phyloP scores from a whole-genome alignment of 2,329 filamentous ascomycete genomes.

The Pseudopyrenochaeta lycopersici region DNA sequence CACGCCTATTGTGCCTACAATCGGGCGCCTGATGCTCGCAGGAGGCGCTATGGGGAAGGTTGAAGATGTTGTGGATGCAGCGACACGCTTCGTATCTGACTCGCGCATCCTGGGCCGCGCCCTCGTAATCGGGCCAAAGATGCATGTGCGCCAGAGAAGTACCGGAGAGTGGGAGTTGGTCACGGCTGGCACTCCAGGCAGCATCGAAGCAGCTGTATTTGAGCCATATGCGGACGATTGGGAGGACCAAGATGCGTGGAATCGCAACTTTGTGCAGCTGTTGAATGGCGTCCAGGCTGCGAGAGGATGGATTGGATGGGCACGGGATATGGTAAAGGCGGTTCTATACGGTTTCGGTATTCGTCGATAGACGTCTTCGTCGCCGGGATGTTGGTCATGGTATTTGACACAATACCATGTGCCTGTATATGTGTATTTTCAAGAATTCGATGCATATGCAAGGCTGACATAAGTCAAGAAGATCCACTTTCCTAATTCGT shows the following conservation, averaged over 20 bases:
- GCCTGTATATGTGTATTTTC: neutral
- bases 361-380: conserved; percentile 4
- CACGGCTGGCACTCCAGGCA: conserved; percentile 33
- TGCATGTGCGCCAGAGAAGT: conserved; percentile 57
- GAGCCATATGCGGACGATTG: conserved; percentile 70
- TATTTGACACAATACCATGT: neutral
- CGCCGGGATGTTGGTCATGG: neutral
- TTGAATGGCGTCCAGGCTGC: conserved; percentile 61
- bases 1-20: conserved; percentile 64
- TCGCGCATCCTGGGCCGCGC: conserved; percentile 65
- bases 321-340: conserved; percentile 49
- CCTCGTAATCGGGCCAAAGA: conserved; percentile 66
- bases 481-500: no score
- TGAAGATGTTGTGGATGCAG: conserved; percentile 71
- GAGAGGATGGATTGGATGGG: conserved; percentile 65
- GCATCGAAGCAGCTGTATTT: conserved; percentile 61
- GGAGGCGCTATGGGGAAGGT: conserved; percentile 64
- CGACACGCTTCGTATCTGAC: conserved; percentile 69
- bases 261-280: conserved; percentile 61
- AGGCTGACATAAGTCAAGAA: neutral
- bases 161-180: conserved; percentile 42
- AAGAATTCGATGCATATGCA: neutral
- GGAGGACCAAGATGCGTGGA: conserved; percentile 65
- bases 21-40: conserved; percentile 62
- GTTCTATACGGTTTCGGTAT: conserved; percentile 37